Percentiles rank a stretch among this genome's conserved stretches.
Conservation (phyloP, 2,329 filamentous ascomycete species). For the Sporothrix globosa region DNA sequence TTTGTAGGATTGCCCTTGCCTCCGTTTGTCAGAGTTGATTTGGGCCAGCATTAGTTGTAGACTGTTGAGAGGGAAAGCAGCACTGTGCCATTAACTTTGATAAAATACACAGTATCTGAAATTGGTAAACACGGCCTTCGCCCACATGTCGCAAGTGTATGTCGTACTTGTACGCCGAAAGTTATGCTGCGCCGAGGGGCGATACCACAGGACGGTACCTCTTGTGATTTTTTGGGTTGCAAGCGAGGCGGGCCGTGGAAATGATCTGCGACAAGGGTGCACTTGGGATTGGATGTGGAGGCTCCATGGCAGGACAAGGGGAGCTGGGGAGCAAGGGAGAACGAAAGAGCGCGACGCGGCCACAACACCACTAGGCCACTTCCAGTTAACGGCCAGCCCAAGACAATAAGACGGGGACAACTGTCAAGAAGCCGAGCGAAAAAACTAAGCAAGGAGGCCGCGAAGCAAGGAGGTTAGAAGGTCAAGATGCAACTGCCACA, state of each 20-base stretch:
- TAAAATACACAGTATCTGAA: too few species aligned
- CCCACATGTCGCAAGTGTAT: too few species aligned
- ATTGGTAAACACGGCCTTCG: not conserved
- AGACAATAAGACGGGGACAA: not conserved
- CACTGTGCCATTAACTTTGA: too few species aligned
- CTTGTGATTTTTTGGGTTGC: not conserved
- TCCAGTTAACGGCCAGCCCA: slow-evolving; percentile 4
- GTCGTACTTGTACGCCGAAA: too few species aligned
- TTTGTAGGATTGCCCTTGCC: too few species aligned
- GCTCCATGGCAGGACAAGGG: not conserved
- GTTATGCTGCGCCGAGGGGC: too few species aligned
- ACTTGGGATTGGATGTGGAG: slow-evolving; percentile 25
- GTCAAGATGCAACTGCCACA: not conserved
- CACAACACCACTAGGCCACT: not conserved
- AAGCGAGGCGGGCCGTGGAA: slow-evolving; percentile 30
- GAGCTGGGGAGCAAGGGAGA: slow-evolving; percentile 1
- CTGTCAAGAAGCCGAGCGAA: slow-evolving; percentile 3
- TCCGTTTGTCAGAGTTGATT: too few species aligned
- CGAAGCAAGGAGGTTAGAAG: not conserved
- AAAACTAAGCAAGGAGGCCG: slow-evolving; percentile 17
- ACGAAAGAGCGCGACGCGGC: not conserved
- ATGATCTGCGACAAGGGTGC: slow-evolving; percentile 31
- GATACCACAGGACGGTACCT: too few species aligned
- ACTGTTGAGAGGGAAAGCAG: too few species aligned
- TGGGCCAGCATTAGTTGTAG: too few species aligned